Conservation (phyloP, 73 alveolate genomes). For the Tetrahymena borealis region DNA sequence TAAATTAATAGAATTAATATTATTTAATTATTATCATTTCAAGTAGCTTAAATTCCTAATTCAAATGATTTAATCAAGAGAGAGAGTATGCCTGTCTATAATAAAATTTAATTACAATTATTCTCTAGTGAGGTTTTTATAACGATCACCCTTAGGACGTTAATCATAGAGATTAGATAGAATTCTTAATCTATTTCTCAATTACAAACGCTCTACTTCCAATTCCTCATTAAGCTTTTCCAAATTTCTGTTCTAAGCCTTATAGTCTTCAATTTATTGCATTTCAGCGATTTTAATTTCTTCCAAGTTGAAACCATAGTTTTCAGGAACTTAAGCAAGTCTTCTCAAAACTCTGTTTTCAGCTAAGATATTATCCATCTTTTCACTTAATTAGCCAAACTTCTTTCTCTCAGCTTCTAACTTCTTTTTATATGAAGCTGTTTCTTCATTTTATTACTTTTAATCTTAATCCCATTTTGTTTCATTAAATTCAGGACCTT, state of each 20-base stretch:
- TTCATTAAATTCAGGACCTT: not conserved
- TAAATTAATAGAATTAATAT: no score
- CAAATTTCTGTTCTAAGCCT: constrained; percentile 80
- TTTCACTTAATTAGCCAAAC: constrained; percentile 11
- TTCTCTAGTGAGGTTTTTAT: not conserved
- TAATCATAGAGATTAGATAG: not conserved
- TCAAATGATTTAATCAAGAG: no score
- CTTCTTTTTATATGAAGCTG: constrained; percentile 20
- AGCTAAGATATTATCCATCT: constrained; percentile 36
- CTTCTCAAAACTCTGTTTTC: constrained; percentile 92
- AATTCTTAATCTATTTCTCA: constrained; percentile 28
- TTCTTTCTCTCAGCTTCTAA: constrained; percentile 30
- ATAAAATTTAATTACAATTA: not conserved
- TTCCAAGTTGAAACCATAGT: constrained; percentile 80
- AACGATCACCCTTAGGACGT: not conserved
- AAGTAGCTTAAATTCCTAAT: no score
- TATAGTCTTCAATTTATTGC: constrained; percentile 88
- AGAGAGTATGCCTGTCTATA: no score
- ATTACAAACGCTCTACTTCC: constrained; percentile 81
- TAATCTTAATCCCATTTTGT: not conserved
- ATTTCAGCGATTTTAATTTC: constrained; percentile 81
- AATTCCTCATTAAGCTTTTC: constrained; percentile 89
- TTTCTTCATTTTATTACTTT: not conserved
- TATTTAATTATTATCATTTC: no score
- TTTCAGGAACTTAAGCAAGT: constrained; percentile 92